Base-by-base conservation (phyloP, 768 basidiomycete genomes). In the Holtermanniella nyarrowii region DNA sequence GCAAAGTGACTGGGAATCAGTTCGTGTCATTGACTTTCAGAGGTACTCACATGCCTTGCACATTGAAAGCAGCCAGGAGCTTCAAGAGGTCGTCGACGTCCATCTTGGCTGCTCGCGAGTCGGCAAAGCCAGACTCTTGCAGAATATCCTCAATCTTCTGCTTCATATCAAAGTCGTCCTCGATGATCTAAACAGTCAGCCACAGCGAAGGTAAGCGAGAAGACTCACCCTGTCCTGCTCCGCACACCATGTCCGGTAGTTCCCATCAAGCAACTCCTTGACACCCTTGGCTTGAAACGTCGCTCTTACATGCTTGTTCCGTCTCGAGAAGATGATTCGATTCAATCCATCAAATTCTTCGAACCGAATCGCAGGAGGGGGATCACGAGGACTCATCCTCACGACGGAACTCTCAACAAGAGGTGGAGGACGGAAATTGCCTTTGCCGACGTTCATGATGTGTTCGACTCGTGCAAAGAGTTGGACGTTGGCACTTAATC, bases 271-370 rank as follows among this genome's bases (percentile, higher is more conserved):
- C 86, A 97, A 86, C 61, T 89, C 85, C 68, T 86, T 78, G 26
- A 99, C 89, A 4, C 93, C 95, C 68, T 88, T 93, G 16, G 90
- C 90, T 42, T 60, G 57, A 68, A 99, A 96, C 60, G 83, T 87
- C 10, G 84, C 89, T 62, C 89, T 81, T 0, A 88, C 75, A 5
- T 82, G 88, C 74, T 95, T 96, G 69, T 97, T 96, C 59, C 85
- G 79, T 54, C 93, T 75, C 25, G 82, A 82, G 68, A 97, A 97
- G 37, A 95, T 74, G 50, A 97, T 89, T 42, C 95, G 78, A 44
- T 82, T 86, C 57, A 99, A 76, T 1, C 95, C 95, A 68, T 99
- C 95, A 66, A 96, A 97, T 72, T 99, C 95, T 63, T 91, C 91
- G 58, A 97, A 99, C 67, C 82, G 82, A 55, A 99, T 80, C 0